Percentiles rank a stretch among this genome's conserved stretches.
Conservation (phyloP, 148 eudicot species). For the Bassia scoparia region DNA sequence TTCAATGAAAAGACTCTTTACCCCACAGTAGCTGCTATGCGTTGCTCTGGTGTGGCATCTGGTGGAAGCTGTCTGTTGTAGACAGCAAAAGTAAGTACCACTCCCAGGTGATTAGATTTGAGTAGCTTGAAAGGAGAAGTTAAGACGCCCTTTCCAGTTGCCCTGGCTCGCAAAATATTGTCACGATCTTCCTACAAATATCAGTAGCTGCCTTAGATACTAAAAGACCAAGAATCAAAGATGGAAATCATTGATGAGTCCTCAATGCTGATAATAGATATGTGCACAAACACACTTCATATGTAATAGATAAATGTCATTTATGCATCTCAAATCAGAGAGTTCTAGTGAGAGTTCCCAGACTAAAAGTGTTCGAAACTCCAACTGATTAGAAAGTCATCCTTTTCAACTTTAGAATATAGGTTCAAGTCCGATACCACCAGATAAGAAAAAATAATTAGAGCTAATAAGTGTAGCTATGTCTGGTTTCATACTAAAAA, state of each 20-base stretch:
- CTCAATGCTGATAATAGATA: too few relatives aligned
- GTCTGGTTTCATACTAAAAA: not conserved
- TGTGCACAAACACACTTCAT: not conserved
- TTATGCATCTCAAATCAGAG: not conserved
- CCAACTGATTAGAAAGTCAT: not conserved
- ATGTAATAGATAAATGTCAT: not conserved
- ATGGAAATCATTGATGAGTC: not conserved
- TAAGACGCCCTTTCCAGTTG: conserved; percentile 85
- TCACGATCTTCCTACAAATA: conserved; percentile 80
- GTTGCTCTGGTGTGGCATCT: conserved; percentile 66
- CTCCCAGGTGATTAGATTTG: conserved; percentile 88
- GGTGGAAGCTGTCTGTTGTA: conserved; percentile 57
- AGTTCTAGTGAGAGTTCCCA: not conserved
- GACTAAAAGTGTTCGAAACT: not conserved
- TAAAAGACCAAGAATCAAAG: not conserved
- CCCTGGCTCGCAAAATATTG: conserved; percentile 87
- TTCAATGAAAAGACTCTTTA: conserved; percentile 30
- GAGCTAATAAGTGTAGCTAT: not conserved
- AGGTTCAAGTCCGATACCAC: not conserved
- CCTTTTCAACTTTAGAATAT: not conserved
- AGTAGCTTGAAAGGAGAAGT: conserved; percentile 82
- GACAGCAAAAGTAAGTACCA: conserved; percentile 91
- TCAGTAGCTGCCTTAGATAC: not conserved
- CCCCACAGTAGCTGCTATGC: conserved; percentile 83
- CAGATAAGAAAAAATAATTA: not conserved